phyloP scores from a whole-genome alignment of 2,329 filamentous ascomycete species.

The Neoscytalidium dimidiatum region DNA sequence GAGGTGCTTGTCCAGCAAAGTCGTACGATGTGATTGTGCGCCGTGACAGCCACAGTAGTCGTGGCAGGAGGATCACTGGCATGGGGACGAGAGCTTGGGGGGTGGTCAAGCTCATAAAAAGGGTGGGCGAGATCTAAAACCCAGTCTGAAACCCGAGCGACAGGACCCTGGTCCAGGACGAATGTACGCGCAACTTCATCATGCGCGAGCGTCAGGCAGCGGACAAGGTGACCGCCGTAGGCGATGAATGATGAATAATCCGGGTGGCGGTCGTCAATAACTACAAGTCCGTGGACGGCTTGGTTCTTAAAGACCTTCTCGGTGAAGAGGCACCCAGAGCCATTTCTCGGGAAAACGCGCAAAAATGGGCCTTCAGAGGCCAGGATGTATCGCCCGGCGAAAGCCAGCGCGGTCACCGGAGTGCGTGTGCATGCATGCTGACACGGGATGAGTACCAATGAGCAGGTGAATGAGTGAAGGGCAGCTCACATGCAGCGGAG shows the following conservation, averaged over 20 bases:
- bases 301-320: constrained; percentile 66
- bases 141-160: constrained; percentile 35
- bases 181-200: not conserved
- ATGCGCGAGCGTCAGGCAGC: constrained; percentile 33
- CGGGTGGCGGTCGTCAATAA: constrained; percentile 38
- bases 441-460: not conserved
- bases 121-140: constrained; percentile 31
- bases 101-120: constrained; percentile 6
- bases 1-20: constrained; percentile 8
- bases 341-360: constrained; percentile 37
- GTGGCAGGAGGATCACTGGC: constrained; percentile 20
- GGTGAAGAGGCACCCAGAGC: constrained; percentile 29
- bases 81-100: constrained; percentile 3
- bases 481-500: constrained; percentile 33
- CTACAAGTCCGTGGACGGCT: constrained; percentile 69
- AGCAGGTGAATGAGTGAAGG: not conserved
- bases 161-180: not conserved
- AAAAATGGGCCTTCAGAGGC: constrained; percentile 47
- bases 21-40: constrained; percentile 78
- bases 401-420: constrained; percentile 49
- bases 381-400: constrained; percentile 39
- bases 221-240: constrained; percentile 51
- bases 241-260: constrained; percentile 26
- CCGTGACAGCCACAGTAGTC: constrained; percentile 64
- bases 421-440: constrained; percentile 42